phyloP scores from a whole-genome alignment of 2,329 filamentous ascomycete genomes.

The Stenocarpella maydis region DNA sequence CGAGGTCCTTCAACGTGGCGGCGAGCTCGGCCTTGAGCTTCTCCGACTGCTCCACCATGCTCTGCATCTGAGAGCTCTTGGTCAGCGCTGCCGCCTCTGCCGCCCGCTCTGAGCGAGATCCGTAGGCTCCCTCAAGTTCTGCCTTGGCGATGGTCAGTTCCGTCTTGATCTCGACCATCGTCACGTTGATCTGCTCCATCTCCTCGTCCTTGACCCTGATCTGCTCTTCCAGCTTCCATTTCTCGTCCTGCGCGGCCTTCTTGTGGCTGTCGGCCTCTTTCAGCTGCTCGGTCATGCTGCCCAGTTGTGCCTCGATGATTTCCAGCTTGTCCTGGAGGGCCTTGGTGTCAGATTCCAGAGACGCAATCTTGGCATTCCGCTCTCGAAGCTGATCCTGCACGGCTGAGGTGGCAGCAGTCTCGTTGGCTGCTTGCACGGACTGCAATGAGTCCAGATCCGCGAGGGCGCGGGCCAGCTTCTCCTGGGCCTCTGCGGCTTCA shows the following conservation, averaged over 20 bases:
- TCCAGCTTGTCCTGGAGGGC: slow-evolving; percentile 50
- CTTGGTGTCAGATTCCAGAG: slow-evolving; percentile 52
- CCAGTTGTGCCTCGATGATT: slow-evolving; percentile 42
- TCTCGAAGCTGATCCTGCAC: slow-evolving; percentile 52
- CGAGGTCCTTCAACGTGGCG: slow-evolving; percentile 59
- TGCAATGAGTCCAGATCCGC: slow-evolving; percentile 55
- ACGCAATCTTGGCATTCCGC: slow-evolving; percentile 52
- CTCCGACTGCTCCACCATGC: slow-evolving; percentile 57
- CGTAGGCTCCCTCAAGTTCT: slow-evolving; percentile 69
- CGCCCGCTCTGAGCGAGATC: slow-evolving; percentile 65
- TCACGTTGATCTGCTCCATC: slow-evolving; percentile 58
- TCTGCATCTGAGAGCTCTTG: slow-evolving; percentile 57
- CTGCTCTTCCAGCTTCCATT: slow-evolving; percentile 51
- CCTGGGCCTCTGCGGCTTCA: slow-evolving; percentile 50
- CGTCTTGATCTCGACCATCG: slow-evolving; percentile 67
- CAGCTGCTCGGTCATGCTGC: slow-evolving; percentile 35
- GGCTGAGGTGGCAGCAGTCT: slow-evolving; percentile 45
- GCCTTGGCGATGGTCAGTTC: slow-evolving; percentile 68
- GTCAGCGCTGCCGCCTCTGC: slow-evolving; percentile 63
- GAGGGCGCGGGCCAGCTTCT: slow-evolving; percentile 58
- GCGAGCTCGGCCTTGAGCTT: slow-evolving; percentile 60
- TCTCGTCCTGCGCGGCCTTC: slow-evolving; percentile 41
- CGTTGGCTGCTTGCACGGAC: slow-evolving; percentile 42
- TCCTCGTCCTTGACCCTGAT: slow-evolving; percentile 59
- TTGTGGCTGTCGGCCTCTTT: slow-evolving; percentile 41